Evolutionary conservation across 2,329 filamentous ascomycete genomes (phyloP).

Genomic region (Penicillium sp.): DNA sequence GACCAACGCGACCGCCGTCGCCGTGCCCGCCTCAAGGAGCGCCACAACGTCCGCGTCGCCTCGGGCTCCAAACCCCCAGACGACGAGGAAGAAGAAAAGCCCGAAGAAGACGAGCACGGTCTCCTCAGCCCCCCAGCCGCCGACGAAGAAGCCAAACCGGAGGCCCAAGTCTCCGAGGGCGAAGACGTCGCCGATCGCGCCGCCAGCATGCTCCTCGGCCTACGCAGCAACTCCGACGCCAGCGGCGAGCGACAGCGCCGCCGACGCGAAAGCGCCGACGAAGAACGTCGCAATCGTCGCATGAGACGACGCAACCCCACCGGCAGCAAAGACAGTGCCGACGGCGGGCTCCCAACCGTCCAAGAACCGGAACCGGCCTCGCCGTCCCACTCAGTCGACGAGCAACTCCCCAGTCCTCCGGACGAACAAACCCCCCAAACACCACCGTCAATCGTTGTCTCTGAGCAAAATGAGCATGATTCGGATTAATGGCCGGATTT

Average conservation of each 20-base stretch:
- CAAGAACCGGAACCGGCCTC: conserved; percentile 38
- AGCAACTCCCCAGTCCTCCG: conserved; percentile 23
- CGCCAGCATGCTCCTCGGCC: conserved; percentile 78
- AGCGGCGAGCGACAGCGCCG: conserved; percentile 62
- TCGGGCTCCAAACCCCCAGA: conserved; percentile 85
- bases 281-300: conserved; percentile 70
- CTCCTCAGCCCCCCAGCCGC: conserved; percentile 54
- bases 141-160: conserved; percentile 38
- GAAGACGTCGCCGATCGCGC: conserved; percentile 85
- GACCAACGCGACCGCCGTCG: conserved; percentile 88
- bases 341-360: conserved; percentile 34
- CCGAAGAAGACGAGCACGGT: conserved; percentile 29
- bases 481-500: conserved; percentile 18
- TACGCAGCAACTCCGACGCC: conserved; percentile 66
- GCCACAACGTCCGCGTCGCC: conserved; percentile 84
- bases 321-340: conserved; percentile 41
- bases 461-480: conserved; percentile 29
- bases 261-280: conserved; percentile 74
- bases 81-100: conserved; percentile 55
- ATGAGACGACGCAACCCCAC: conserved; percentile 64
- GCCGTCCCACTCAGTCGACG: conserved; percentile 28
- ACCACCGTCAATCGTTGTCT: conserved; percentile 41
- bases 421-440: conserved; percentile 30
- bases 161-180: conserved; percentile 49
- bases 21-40: conserved; percentile 84